Evolutionary conservation across 2,329 filamentous ascomycete genomes (phyloP), one percentile per base, ranked within the genome.

Genomic region (Talaromyces marneffei): DNA sequence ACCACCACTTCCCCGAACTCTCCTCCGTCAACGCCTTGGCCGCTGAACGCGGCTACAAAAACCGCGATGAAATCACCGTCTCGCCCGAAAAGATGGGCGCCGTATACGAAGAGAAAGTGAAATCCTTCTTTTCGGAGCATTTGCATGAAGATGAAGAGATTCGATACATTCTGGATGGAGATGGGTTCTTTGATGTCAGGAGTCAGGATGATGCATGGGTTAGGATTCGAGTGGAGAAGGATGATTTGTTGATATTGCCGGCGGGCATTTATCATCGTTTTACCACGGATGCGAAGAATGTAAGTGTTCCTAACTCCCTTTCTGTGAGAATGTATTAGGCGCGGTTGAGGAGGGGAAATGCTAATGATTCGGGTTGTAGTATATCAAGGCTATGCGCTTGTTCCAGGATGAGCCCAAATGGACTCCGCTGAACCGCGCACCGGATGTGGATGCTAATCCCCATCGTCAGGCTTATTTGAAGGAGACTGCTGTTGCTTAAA

Each of bases 391-490:
- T 14, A 93, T 97, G 91, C 85, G 94, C 61, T 82, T 99, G 57
- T 99, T 97, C 84, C 92, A 97, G 79, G 94, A 97, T 66, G 92
- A 97, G 77, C 94, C 94, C 35, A 97, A 97, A 78, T 99, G 94
- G 94, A 97, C 92, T 37, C 90, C 94, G 14, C 77, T 99, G 67
- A 96, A 96, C 79, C 86, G 94, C 61, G 85, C 84, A 6, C 77
- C 80, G 4, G 89, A 93, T 54, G 84, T 96, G 46, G 91, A 97
- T 72, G 74, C 74, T 63, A 99, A 97, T 77, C 78, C 82, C 57
- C 89, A 87, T 74, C 85, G 94, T 62, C 85, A 91, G 81, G 84
- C 86, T 54, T 99, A 99, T 70, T 79, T 96, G 35, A 73, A 78
- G 62, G 67, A 66, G 52, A 55, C 52, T 25, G 44, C 48, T 50